Evolutionary conservation across 2,329 filamentous ascomycete genomes (phyloP), one percentile per base, ranked within the genome.

Genomic region (Thermothelomyces thermophilus): DNA sequence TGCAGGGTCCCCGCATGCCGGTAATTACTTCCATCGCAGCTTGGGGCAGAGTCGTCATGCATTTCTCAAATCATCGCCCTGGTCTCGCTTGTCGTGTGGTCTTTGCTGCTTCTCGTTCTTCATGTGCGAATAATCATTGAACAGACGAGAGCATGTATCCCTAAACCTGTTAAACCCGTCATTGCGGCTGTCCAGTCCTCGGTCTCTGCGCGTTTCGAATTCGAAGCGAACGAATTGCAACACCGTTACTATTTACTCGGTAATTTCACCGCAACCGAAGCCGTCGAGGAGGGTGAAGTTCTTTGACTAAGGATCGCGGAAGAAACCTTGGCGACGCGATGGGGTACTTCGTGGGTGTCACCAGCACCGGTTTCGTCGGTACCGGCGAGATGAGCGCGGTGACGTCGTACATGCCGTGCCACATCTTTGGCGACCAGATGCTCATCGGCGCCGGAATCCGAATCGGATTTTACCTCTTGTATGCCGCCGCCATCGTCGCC

Each of bases 351-450:
- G 56, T 58, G 11, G 58, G 58, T 17, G 34, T 58, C 35, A 58
- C 58, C 19, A 51, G 52, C 47, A 60, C 58, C 20, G 55, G 55
- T 44, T 60, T 60, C 50, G 55, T 60, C 41, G 58, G 58, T 24
- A 56, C 55, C 48, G 55, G 51, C 47, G 58, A 60, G 48, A 46
- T 54, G 51, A 55, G 52, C 41, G 58, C 58, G 17, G 58, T 60
- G 28, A 58, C 58, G 13, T 58, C 56, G 13, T 60, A 49, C 49
- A 45, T 45, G 44, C 58, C 58, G 31, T 60, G 58, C 24, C 58
- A 60, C 48, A 58, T 60, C 45, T 60, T 60, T 31, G 58, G 58
- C 20, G 56, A 60, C 52, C 56, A 59, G 52, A 58, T 58, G 56
- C 58, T 60, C 31, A 60, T 60, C 49, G 58, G 58, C 40, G 41